Percentiles rank a stretch among this genome's conserved stretches.
Evolutionary conservation across 192 early-diverging fungal species (phyloP).

Genomic region (Linnemannia hyalina): DNA sequence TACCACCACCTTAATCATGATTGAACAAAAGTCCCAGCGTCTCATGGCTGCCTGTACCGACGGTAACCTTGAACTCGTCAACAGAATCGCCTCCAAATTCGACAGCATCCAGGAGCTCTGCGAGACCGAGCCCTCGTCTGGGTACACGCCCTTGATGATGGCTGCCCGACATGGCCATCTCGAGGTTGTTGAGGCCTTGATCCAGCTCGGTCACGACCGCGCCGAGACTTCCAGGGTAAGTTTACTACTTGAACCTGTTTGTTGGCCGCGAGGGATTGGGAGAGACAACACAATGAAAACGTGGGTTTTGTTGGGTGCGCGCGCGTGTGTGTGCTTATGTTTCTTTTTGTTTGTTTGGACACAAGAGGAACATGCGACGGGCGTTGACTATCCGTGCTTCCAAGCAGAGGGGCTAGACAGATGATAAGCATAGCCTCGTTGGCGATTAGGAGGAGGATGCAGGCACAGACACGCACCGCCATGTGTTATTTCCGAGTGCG

Average conservation of each 20-base stretch:
- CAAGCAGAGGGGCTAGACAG: background rate
- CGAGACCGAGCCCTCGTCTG: constrained; percentile 36
- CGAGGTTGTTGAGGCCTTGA: constrained; percentile 44
- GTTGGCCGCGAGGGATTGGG: background rate
- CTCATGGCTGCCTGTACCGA: constrained; percentile 44
- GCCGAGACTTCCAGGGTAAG: constrained; percentile 47
- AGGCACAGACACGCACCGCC: background rate
- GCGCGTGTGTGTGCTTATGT: background rate
- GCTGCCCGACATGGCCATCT: constrained; percentile 46
- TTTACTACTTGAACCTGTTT: background rate
- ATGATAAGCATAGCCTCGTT: background rate
- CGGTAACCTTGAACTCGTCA: constrained; percentile 47
- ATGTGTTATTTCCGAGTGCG: background rate
- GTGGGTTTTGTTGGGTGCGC: background rate
- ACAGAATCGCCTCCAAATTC: constrained; percentile 48
- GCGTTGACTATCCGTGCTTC: background rate
- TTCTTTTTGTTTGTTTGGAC: background rate
- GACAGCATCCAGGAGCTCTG: constrained; percentile 37
- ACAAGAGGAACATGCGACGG: background rate
- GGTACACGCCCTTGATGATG: constrained; percentile 51
- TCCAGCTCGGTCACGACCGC: constrained; percentile 45
- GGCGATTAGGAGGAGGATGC: background rate
- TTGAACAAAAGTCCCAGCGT: constrained; percentile 46
- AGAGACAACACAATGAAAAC: background rate
- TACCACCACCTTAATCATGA: constrained; percentile 21